Percentiles rank a stretch among this genome's conserved stretches.
Evolutionary conservation across 2,329 filamentous ascomycete genomes (phyloP).

Genomic region (Berkeleyomyces basicola): DNA sequence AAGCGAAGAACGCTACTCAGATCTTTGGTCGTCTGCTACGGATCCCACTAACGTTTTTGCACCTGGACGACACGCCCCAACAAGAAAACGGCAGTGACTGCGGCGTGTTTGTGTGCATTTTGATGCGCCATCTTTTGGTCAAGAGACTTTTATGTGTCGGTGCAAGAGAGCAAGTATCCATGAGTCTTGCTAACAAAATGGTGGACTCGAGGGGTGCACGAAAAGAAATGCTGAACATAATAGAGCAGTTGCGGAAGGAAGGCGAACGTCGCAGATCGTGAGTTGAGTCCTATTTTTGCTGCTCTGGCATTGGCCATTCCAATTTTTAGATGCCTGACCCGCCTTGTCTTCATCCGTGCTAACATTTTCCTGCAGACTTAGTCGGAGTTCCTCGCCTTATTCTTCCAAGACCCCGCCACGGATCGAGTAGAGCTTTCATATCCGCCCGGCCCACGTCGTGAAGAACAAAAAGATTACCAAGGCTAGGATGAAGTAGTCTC

Average conservation of each 20-base stretch:
- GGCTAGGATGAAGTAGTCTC: neutral
- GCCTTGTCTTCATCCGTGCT: neutral
- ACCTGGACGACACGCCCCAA: conserved; percentile 71
- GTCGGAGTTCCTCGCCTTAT: conserved; percentile 15
- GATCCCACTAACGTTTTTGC: conserved; percentile 54
- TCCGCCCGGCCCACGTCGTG: neutral
- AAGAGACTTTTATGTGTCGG: conserved; percentile 67
- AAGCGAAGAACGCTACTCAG: conserved; percentile 51
- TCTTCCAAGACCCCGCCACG: conserved; percentile 25
- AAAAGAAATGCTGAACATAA: conserved; percentile 82
- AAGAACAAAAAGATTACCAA: neutral
- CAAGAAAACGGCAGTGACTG: conserved; percentile 90
- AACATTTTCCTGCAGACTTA: conserved; percentile 2
- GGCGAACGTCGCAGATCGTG: conserved; percentile 70
- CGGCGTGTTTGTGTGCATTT: conserved; percentile 85
- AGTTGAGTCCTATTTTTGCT: conserved; percentile 23
- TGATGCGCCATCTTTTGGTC: conserved; percentile 86
- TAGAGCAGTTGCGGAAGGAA: conserved; percentile 74
- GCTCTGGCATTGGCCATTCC: neutral
- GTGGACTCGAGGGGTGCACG: conserved; percentile 66
- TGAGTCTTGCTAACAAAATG: conserved; percentile 77
- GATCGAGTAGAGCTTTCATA: conserved; percentile 22
- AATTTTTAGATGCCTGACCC: neutral
- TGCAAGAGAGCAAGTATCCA: conserved; percentile 72
- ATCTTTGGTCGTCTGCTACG: conserved; percentile 55